Evolutionary conservation across 2,329 filamentous ascomycete genomes (phyloP).

Genomic region (Paracoccidioides brasiliensis): DNA sequence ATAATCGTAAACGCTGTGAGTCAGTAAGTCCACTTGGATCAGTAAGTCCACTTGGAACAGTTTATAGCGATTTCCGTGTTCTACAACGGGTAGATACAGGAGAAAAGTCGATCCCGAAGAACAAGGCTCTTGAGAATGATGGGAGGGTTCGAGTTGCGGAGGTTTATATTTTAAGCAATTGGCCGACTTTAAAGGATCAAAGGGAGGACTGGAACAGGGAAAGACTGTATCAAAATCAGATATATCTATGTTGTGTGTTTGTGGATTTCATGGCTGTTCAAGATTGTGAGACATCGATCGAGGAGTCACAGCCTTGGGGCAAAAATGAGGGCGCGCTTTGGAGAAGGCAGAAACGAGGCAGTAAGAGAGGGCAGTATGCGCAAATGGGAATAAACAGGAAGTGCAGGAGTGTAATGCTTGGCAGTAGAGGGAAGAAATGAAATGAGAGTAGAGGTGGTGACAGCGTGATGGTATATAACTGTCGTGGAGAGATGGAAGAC

Average conservation of each 20-base stretch:
- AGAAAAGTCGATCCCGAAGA: not conserved
- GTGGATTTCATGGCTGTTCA: constrained; percentile 9
- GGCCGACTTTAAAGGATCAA: not conserved
- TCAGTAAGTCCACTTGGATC: not conserved
- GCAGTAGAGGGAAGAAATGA: constrained; percentile 11
- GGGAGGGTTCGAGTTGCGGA: not conserved
- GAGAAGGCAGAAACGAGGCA: constrained; percentile 6
- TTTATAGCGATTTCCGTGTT: not conserved
- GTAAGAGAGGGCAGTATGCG: constrained; percentile 5
- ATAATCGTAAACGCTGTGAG: not conserved
- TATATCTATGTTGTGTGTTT: not conserved
- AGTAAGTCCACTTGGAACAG: not conserved
- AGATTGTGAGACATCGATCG: constrained; percentile 9
- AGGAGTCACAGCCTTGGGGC: constrained; percentile 4
- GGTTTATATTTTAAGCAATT: not conserved
- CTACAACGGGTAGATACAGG: not conserved
- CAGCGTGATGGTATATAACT: not conserved
- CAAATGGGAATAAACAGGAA: constrained; percentile 7
- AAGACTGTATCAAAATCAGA: not conserved
- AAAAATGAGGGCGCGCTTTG: not conserved
- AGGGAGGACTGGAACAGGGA: too few relatives aligned
- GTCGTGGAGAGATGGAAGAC: not conserved
- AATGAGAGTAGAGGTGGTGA: not conserved
- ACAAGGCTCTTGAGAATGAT: not conserved
- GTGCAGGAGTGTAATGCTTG: constrained; percentile 4